Evolutionary conservation across 306 rosid genomes (phyloP), one percentile per base, ranked within the genome.

Genomic region (Canavalia ensiformis): DNA sequence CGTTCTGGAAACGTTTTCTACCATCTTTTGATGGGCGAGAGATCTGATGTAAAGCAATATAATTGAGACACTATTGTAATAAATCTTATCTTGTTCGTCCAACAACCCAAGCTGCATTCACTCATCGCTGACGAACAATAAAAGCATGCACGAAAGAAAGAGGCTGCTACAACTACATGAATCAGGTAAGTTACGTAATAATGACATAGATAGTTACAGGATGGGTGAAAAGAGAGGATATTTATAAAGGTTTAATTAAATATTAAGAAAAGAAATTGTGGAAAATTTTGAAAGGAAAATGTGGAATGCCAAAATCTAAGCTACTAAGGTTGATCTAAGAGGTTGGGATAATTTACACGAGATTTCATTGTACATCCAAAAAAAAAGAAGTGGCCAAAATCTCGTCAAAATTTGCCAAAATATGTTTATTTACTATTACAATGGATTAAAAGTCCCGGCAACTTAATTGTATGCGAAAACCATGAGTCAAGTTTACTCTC

Each of bases 1-100:
- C 69, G 81, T 52, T 75, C 77, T 18, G 77, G 71, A 74, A 62
- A 44, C 57, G 34, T 76, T 74, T 68, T 84, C 90, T 62, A 72
- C 86, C 90, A 87, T 87, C 75, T 75, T 79, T 51, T 68, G 31
- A 59, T 13, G 29, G 39, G 46, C 59, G 11, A 29, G 34, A 57
- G 47, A 68, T 46, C 79, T 62, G 72, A 31, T 18, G 69, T 65
- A 60, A 28, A 25, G 33, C 18, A 73, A 55, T 52, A 45, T 12
- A 59, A 1, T 29, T 76, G 10, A 65, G 76, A 44, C 33, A 67
- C 60, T 56, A 63, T 45, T 34, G 47, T 29, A 42, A 46, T 57
- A 25, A 9, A 51, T 60, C n/a, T 75, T 56, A 7, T 45, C 45
- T 34, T 65, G 68, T 47, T 51, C 0, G n/a, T 49, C 67, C 12